Conservation (phyloP, 139 green algal genomes). For the Penium margaritaceum region DNA sequence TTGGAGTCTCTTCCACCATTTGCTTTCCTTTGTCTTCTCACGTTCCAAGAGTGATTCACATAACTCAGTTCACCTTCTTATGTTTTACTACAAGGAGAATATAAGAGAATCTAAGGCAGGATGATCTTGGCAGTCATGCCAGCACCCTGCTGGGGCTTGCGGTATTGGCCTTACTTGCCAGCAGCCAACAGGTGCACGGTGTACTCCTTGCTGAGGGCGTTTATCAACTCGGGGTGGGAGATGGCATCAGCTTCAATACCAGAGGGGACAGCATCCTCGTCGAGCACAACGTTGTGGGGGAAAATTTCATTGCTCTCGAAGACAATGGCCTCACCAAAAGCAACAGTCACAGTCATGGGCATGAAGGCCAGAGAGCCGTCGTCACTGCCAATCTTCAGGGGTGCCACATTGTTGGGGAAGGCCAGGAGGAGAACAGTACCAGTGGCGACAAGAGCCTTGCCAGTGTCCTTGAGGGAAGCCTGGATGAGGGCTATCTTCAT, state of each 20-base stretch:
- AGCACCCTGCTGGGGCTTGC: constrained; percentile 86
- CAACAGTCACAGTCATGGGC: constrained; percentile 55
- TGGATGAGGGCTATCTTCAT: constrained; percentile 1
- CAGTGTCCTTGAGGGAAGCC: neutral
- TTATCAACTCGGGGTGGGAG: constrained; percentile 76
- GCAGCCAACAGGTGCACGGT: constrained; percentile 62
- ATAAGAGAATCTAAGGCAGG: constrained; percentile 50
- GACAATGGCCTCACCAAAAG: constrained; percentile 70
- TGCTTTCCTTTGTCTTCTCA: too few relatives aligned
- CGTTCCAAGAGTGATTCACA: too few relatives aligned
- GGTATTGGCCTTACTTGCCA: constrained; percentile 83
- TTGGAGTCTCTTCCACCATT: too few relatives aligned
- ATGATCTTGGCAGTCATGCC: constrained; percentile 79
- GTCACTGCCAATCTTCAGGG: constrained; percentile 74
- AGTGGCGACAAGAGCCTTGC: constrained; percentile 53
- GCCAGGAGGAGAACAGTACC: constrained; percentile 64
- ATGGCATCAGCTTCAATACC: constrained; percentile 77
- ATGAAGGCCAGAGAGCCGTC: constrained; percentile 67
- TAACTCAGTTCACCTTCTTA: too few relatives aligned
- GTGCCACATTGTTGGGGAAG: constrained; percentile 60
- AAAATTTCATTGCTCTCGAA: constrained; percentile 58
- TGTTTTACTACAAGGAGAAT: too few relatives aligned
- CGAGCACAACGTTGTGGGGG: constrained; percentile 84
- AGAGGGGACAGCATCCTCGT: constrained; percentile 78
- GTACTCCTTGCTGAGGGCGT: constrained; percentile 76